These are phyloP conservation scores for Psilocybe sp. DNA, from an alignment of 768 basidiomycete species.

Conservation along the genomic window DNA sequence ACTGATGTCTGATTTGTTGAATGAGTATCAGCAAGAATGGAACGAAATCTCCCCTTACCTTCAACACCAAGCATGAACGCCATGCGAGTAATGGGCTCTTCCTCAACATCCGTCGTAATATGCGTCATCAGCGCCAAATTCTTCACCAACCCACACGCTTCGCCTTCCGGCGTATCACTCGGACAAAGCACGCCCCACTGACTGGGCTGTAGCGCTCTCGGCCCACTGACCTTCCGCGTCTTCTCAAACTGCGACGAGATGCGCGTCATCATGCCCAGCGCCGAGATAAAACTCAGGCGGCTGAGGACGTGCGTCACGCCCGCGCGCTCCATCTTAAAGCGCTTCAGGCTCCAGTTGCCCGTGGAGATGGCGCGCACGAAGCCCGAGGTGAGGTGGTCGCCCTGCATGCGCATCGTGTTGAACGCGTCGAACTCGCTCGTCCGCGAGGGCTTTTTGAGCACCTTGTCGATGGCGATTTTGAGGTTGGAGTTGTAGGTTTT, in stretches of 20 bases:
- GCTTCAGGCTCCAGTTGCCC: slow-evolving; percentile 98
- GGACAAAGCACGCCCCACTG: slow-evolving; percentile 99
- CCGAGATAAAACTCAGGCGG: slow-evolving; percentile 93
- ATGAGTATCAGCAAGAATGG: not conserved
- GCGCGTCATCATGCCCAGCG: slow-evolving; percentile 99
- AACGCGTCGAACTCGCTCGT: slow-evolving; percentile 94
- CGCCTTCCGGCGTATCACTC: slow-evolving; percentile 98
- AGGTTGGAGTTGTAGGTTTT: slow-evolving; percentile 97
- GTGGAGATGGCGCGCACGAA: slow-evolving; percentile 98
- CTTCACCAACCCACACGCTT: slow-evolving; percentile 98
- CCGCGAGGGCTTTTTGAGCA: slow-evolving; percentile 92
- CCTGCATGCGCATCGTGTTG: slow-evolving; percentile 92
- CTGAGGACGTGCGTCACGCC: slow-evolving; percentile 98
- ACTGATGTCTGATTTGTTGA: slow-evolving; percentile 65
- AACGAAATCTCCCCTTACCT: slow-evolving; percentile 45
- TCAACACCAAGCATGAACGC: slow-evolving; percentile 97
- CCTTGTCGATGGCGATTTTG: slow-evolving; percentile 94
- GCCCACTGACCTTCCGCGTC: slow-evolving; percentile 97
- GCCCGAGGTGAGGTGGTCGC: slow-evolving; percentile 93
- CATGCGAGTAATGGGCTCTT: slow-evolving; percentile 86
- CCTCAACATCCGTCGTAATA: slow-evolving; percentile 98
- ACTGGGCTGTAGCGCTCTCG: slow-evolving; percentile 93
- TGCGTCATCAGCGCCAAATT: slow-evolving; percentile 99
- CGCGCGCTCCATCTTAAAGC: slow-evolving; percentile 99
- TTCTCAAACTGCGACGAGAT: slow-evolving; percentile 99